Evolutionary conservation across 2,329 filamentous ascomycete species (phyloP).

Genomic region (Zymoseptoria tritici): DNA sequence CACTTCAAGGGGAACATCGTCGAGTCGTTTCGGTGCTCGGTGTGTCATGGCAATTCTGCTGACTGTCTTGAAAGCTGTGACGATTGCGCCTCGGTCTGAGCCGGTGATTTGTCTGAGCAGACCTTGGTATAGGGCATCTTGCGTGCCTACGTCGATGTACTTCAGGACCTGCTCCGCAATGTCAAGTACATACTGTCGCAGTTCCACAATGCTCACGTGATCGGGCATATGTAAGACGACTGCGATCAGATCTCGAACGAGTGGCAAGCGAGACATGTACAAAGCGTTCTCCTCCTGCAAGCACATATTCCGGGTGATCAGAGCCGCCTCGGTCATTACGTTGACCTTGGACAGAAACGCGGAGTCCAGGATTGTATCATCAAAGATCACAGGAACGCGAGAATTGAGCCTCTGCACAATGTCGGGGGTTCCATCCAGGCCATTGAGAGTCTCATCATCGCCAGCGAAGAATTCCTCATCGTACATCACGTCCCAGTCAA

Average conservation of each 20-base stretch:
- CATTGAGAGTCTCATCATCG: slow-evolving; percentile 54
- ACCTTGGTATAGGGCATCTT: slow-evolving; percentile 72
- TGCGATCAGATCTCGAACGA: slow-evolving; percentile 74
- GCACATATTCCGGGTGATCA: slow-evolving; percentile 95
- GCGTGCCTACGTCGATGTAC: slow-evolving; percentile 62
- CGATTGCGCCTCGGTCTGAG: slow-evolving; percentile 71
- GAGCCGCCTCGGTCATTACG: slow-evolving; percentile 73
- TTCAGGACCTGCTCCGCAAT: slow-evolving; percentile 86
- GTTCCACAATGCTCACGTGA: slow-evolving; percentile 65
- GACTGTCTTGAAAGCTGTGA: slow-evolving; percentile 73
- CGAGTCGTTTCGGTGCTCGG: slow-evolving; percentile 68
- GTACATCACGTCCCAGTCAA: slow-evolving; percentile 75
- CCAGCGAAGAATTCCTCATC: slow-evolving; percentile 44
- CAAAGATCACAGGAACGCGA: slow-evolving; percentile 51
- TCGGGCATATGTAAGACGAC: slow-evolving; percentile 72
- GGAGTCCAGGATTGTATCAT: slow-evolving; percentile 63
- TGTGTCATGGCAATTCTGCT: slow-evolving; percentile 83
- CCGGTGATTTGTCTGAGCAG: slow-evolving; percentile 50
- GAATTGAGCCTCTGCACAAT: slow-evolving; percentile 64
- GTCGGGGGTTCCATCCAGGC: slow-evolving; percentile 59
- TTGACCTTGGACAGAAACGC: slow-evolving; percentile 64
- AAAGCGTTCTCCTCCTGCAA: slow-evolving; percentile 80
- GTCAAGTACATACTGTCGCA: slow-evolving; percentile 86
- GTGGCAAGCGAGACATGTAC: slow-evolving; percentile 67
- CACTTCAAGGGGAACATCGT: slow-evolving; percentile 57